Conservation (phyloP, 768 basidiomycete species). For the Russula earlei region DNA sequence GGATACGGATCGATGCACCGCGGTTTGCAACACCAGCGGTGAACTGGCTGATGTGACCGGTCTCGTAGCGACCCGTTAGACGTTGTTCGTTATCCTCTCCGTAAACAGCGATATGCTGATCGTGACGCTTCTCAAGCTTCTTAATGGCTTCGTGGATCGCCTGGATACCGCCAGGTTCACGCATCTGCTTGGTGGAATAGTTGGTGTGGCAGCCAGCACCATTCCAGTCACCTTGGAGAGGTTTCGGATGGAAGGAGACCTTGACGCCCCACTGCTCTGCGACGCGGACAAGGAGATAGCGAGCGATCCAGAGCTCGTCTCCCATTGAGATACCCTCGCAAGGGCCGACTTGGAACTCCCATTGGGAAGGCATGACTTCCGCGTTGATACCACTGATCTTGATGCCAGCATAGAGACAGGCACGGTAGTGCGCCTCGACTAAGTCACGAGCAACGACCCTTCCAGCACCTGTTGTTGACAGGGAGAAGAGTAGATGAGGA, state of each 20-base stretch:
- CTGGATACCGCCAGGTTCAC: slow-evolving; percentile 90
- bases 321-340: slow-evolving; percentile 98
- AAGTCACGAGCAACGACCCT: slow-evolving; percentile 98
- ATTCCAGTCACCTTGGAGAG: slow-evolving; percentile 96
- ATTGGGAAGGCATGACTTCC: slow-evolving; percentile 99
- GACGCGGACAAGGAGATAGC: slow-evolving; percentile 90
- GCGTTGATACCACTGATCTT: slow-evolving; percentile 99
- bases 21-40: slow-evolving; percentile 95
- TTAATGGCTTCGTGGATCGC: slow-evolving; percentile 86
- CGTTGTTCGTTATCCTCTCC: slow-evolving; percentile 97
- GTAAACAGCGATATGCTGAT: slow-evolving; percentile 94
- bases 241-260: slow-evolving; percentile 99
- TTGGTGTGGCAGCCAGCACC: slow-evolving; percentile 99
- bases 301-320: slow-evolving; percentile 98
- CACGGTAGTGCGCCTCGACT: slow-evolving; percentile 98
- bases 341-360: slow-evolving; percentile 99
- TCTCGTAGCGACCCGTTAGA: slow-evolving; percentile 95
- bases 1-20: slow-evolving; percentile 94
- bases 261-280: slow-evolving; percentile 97
- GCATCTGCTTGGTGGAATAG: slow-evolving; percentile 92
- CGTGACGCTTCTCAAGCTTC: slow-evolving; percentile 84
- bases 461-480: slow-evolving; percentile 64
- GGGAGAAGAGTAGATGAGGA: not conserved
- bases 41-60: slow-evolving; percentile 86
- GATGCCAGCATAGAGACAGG: slow-evolving; percentile 89